These are phyloP conservation scores for Xerocomus brunneocitrinus DNA, from an alignment of 768 basidiomycete genomes.

Conservation along the genomic window DNA sequence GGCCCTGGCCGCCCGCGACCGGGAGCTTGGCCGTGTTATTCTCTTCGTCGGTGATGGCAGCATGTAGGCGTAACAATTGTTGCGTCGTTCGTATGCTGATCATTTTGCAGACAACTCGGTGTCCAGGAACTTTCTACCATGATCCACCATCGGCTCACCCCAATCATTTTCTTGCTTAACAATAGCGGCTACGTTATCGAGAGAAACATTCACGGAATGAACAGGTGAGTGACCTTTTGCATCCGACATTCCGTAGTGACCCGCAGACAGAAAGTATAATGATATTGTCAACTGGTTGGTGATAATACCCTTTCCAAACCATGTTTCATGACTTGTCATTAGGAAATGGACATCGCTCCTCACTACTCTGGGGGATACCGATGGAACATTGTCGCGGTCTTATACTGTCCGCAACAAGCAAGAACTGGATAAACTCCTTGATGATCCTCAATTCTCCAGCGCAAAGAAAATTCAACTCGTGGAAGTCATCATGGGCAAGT, in stretches of 20 bases:
- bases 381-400: conserved; percentile 47
- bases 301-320: not conserved
- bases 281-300: conserved; percentile 71
- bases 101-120: conserved; percentile 56
- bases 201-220: conserved; percentile 63
- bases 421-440: conserved; percentile 66
- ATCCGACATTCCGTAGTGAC: not conserved
- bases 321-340: not conserved
- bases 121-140: conserved; percentile 85
- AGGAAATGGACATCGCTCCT: conserved; percentile 66
- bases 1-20: conserved; percentile 72
- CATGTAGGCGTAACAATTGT: conserved; percentile 42
- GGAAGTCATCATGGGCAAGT: conserved; percentile 70
- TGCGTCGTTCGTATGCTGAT: conserved; percentile 3
- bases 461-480: conserved; percentile 73
- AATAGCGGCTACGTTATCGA: conserved; percentile 89
- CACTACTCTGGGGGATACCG: conserved; percentile 51
- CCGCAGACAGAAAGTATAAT: conserved; percentile 64
- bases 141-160: conserved; percentile 65
- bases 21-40: conserved; percentile 60
- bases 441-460: conserved; percentile 53
- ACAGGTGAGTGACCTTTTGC: conserved; percentile 34
- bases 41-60: conserved; percentile 86
- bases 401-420: conserved; percentile 63
- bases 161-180: conserved; percentile 82